phyloP scores from a whole-genome alignment of 2,329 filamentous ascomycete genomes.

The Aspergillus amoenus region DNA sequence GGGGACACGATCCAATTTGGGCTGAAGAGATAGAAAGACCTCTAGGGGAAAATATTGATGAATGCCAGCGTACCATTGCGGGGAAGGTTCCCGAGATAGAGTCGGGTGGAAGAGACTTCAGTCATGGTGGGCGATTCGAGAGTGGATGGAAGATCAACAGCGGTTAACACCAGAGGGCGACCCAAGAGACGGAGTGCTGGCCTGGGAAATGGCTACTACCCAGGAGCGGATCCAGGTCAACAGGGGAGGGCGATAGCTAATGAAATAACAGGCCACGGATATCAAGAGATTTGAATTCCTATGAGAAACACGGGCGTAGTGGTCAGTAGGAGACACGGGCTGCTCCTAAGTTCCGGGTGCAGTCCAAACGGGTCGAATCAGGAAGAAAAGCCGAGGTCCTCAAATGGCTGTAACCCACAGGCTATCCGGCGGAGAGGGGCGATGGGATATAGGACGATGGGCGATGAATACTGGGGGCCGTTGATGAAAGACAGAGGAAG shows the following conservation, averaged over 20 bases:
- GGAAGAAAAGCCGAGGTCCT: slow-evolving; percentile 1
- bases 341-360: slow-evolving; percentile 12
- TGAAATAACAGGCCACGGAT: background rate
- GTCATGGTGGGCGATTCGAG: slow-evolving; percentile 55
- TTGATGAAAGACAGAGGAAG: background rate
- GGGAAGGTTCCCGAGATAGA: slow-evolving; percentile 97
- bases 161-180: slow-evolving; percentile 7
- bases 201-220: background rate
- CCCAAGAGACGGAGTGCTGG: background rate
- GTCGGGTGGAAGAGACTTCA: slow-evolving; percentile 90
- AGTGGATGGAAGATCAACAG: slow-evolving; percentile 1
- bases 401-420: background rate
- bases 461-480: background rate
- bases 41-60: slow-evolving; percentile 29
- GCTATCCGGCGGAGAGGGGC: background rate
- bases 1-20: slow-evolving; percentile 20
- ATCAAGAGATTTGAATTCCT: slow-evolving; percentile 8
- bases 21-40: slow-evolving; percentile 19
- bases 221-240: slow-evolving; percentile 4
- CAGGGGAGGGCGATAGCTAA: background rate
- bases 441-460: background rate
- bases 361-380: slow-evolving; percentile 11
- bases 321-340: background rate
- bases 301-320: background rate
- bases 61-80: slow-evolving; percentile 73